Percentiles rank a stretch among this genome's conserved stretches.
Conservation (phyloP, 139 green algal species). For the Diplosphaera chodatii region DNA sequence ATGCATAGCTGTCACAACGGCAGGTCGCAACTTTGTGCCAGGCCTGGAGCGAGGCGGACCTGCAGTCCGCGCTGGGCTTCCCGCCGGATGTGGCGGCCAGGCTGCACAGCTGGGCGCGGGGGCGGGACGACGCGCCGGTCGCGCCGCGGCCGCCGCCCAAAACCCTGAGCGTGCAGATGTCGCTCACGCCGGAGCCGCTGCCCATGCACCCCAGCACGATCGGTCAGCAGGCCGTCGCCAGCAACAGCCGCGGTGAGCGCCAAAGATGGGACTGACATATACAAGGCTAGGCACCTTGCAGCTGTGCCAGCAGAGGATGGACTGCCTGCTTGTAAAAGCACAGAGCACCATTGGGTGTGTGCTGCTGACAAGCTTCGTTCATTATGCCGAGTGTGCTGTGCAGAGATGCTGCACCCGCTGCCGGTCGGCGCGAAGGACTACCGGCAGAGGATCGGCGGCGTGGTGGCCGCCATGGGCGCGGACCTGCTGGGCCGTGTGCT, state of each 20-base stretch:
- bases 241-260: conserved; percentile 14
- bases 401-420: conserved; percentile 33
- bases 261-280: too few species aligned
- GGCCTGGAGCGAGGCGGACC: conserved; percentile 10
- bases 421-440: conserved; percentile 23
- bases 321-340: too few species aligned
- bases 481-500: conserved; percentile 45
- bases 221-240: background rate
- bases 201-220: conserved; percentile 14
- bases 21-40: too few species aligned
- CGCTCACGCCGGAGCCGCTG: conserved; percentile 26
- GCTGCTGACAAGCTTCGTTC: too few species aligned
- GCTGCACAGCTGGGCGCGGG: conserved; percentile 24
- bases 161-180: conserved; percentile 37
- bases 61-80: conserved; percentile 19
- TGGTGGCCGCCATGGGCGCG: conserved; percentile 32
- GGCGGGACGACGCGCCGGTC: conserved; percentile 19
- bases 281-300: too few species aligned
- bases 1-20: too few species aligned
- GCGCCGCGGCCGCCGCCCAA: conserved; percentile 31
- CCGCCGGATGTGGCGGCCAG: conserved; percentile 11
- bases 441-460: conserved; percentile 11
- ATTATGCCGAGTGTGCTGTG: background rate
- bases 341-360: too few species aligned
- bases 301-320: too few species aligned